Evolutionary conservation across 257 asterid species (phyloP), one percentile per base, ranked within the genome.

Genomic region (Solanum ossicruentum): DNA sequence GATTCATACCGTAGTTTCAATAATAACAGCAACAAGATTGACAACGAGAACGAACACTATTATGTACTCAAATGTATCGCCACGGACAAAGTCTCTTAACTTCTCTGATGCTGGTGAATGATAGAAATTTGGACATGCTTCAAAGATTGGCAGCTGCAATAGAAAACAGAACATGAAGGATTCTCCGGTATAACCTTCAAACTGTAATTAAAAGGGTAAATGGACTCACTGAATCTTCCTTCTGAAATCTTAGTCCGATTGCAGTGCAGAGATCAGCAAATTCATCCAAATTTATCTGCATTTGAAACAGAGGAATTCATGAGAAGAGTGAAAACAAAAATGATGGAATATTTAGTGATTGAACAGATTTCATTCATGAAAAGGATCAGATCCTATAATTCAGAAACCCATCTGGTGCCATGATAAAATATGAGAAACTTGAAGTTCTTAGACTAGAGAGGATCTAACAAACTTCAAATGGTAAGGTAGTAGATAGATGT

Each of bases 221-320:
- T 85, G 56, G 85, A 89, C 88, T 92, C 89, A 95, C 99, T n/a
- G 89, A 87, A 66, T 95, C 93, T 91, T 94, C 99, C 91, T 97
- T 97, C 88, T 97, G 98, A 89, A 97, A 97, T 89, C 92, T 92
- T 79, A 97, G 93, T 47, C 97, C 97, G 71, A 97, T 97, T 63
- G 99, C 97, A 66, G 91, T 91, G 82, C 98, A 92, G 69, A 97
- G 93, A 90, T 97, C 99, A 63, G 88, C 86, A 92, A 97, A 97
- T 90, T 97, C 98, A 7, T 89, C 95, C 94, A 95, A 90, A 87
- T 88, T 92, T 85, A 97, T 95, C 99, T 97, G 98, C 89, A 90
- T 90, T 89, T 21, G 79, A 61, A 26, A 60, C 54, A 86, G 54
- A 71, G 49, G 49, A 69, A 58, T 52, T 17, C 41, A 47, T 67